phyloP scores from a whole-genome alignment of 1,284 basidiomycete species.

The Lignosus rhinocerotis region DNA sequence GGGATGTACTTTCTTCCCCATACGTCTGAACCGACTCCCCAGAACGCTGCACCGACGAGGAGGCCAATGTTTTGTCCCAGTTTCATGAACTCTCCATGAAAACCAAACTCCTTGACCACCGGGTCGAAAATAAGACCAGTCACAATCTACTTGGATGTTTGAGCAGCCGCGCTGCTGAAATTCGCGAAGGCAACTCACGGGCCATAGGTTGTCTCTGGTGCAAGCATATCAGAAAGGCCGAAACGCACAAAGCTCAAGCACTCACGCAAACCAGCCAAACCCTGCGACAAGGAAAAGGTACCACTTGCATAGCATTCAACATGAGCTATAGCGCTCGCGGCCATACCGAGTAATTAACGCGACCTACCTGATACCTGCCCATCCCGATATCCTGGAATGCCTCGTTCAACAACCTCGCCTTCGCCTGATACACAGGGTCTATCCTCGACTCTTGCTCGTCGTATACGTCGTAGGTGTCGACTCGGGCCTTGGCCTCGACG shows the following conservation, averaged over 20 bases:
- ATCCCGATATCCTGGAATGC: conserved; percentile 74
- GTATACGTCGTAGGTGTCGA: conserved; percentile 43
- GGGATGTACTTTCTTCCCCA: conserved; percentile 55
- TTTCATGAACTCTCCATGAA: conserved; percentile 53
- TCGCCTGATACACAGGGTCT: conserved; percentile 65
- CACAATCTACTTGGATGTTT: conserved; percentile 40
- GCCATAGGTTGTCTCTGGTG: conserved; percentile 64
- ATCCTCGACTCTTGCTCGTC: conserved; percentile 41
- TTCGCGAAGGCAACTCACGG: conserved; percentile 38
- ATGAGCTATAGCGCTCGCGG: not conserved
- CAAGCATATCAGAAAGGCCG: not conserved
- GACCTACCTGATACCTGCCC: conserved; percentile 65
- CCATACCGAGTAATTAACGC: not conserved
- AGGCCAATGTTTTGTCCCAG: conserved; percentile 60
- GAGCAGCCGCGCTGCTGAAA: not conserved
- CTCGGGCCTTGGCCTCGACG: conserved; percentile 8
- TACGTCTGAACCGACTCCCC: conserved; percentile 58
- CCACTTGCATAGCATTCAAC: conserved; percentile 36
- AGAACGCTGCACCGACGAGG: conserved; percentile 67
- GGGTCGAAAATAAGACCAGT: conserved; percentile 58
- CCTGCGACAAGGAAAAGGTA: conserved; percentile 57
- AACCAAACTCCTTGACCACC: conserved; percentile 54
- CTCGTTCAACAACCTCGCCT: conserved; percentile 62
- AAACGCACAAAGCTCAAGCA: conserved; percentile 6
- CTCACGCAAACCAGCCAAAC: conserved; percentile 73